Evolutionary conservation across 305 asterid genomes (phyloP).

Genomic region (Fraxinus baroniana): DNA sequence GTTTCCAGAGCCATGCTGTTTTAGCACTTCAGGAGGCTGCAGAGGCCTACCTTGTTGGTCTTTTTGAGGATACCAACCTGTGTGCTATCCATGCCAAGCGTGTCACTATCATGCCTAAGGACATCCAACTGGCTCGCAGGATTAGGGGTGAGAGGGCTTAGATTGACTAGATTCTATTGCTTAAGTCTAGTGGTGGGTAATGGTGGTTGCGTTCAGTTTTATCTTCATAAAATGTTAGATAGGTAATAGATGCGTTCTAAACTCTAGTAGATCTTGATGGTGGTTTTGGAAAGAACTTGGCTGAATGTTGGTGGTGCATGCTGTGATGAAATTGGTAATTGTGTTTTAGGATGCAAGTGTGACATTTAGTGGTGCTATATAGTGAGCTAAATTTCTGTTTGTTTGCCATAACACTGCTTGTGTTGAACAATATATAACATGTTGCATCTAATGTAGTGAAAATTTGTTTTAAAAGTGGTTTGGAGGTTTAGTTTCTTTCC

Average conservation of each 20-base stretch:
- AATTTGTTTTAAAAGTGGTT: neutral
- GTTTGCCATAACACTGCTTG: conserved; percentile 25
- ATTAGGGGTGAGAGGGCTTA: conserved; percentile 92
- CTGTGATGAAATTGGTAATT: neutral
- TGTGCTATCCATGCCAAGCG: conserved; percentile 97
- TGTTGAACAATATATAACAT: conserved; percentile 19
- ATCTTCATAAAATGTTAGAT: conserved; percentile 16
- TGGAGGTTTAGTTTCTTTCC: neutral
- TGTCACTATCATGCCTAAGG: conserved; percentile 88
- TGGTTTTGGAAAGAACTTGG: conserved; percentile 8
- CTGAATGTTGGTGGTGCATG: conserved; percentile 15
- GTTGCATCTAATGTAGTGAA: neutral
- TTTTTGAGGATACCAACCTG: conserved; percentile 77
- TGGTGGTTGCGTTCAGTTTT: conserved; percentile 23
- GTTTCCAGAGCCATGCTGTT: conserved; percentile 91
- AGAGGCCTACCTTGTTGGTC: conserved; percentile 85
- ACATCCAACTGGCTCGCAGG: conserved; percentile 83
- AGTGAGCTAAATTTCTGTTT: conserved; percentile 16
- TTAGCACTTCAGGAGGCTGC: conserved; percentile 90
- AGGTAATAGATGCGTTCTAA: conserved; percentile 18
- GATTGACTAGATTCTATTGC: conserved; percentile 9
- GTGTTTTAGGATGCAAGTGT: conserved; percentile 18
- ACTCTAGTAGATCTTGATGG: conserved; percentile 20
- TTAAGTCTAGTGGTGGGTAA: conserved; percentile 10
- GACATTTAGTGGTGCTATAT: neutral